phyloP scores from a whole-genome alignment of 1,139 yeast genomes.

The Yamadazyma conglobata region DNA sequence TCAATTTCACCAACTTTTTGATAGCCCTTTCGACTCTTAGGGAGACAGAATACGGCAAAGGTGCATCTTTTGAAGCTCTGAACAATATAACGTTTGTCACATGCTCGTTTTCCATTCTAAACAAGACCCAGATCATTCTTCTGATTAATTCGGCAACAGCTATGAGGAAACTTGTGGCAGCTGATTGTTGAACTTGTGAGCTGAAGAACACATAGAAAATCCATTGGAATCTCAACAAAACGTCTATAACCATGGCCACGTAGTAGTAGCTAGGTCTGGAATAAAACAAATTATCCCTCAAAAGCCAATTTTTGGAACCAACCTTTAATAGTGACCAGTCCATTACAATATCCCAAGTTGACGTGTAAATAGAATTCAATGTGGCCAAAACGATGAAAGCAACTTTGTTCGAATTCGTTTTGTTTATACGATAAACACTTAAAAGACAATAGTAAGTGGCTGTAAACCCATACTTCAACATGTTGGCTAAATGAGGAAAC shows the following conservation, averaged over 20 bases:
- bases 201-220: slow-evolving; percentile 74
- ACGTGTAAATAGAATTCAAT: slow-evolving; percentile 64
- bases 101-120: slow-evolving; percentile 96
- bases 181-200: slow-evolving; percentile 79
- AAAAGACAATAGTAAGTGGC: slow-evolving; percentile 69
- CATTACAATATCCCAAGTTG: slow-evolving; percentile 89
- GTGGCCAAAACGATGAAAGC: slow-evolving; percentile 72
- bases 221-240: slow-evolving; percentile 85
- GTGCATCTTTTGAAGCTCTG: slow-evolving; percentile 83
- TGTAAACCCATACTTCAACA: slow-evolving; percentile 67
- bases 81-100: slow-evolving; percentile 80
- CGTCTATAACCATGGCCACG: slow-evolving; percentile 67
- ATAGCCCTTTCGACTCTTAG: slow-evolving; percentile 37
- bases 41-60: slow-evolving; percentile 69
- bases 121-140: slow-evolving; percentile 82
- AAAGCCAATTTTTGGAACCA: slow-evolving; percentile 52
- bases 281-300: slow-evolving; percentile 71
- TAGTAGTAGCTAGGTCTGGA: slow-evolving; percentile 62
- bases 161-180: slow-evolving; percentile 79
- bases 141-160: slow-evolving; percentile 80
- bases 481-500: slow-evolving; percentile 97
- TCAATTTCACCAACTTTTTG: slow-evolving; percentile 35
- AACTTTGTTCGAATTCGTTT: slow-evolving; percentile 40
- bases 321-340: slow-evolving; percentile 88
- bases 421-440: slow-evolving; percentile 73